phyloP scores from a whole-genome alignment of 164 flowering plant species.

The Vitis vinifera region DNA sequence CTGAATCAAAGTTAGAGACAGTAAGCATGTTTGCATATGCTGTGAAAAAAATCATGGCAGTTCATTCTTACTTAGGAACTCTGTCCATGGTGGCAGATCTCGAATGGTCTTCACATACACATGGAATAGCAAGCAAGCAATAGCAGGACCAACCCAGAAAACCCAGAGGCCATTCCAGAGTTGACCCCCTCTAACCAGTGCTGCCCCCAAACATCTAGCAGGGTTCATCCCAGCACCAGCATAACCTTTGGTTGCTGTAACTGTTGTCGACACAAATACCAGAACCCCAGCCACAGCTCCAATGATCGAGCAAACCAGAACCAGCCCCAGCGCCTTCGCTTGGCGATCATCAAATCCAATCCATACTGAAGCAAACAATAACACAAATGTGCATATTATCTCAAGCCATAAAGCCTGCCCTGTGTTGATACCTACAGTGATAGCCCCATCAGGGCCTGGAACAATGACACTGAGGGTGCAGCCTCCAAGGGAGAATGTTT shows the following conservation, averaged over 20 bases:
- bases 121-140: slow-evolving; percentile 45
- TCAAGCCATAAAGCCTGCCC: slow-evolving; percentile 52
- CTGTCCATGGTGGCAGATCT: slow-evolving; percentile 9
- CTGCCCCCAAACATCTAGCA: slow-evolving; percentile 71
- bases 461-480: slow-evolving; percentile 47
- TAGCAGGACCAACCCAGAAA: slow-evolving; percentile 58
- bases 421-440: slow-evolving; percentile 32
- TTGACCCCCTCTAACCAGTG: slow-evolving; percentile 61
- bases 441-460: slow-evolving; percentile 46
- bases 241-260: slow-evolving; percentile 50
- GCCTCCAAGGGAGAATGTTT: slow-evolving; percentile 52
- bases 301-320: slow-evolving; percentile 29
- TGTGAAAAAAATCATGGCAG: too few relatives aligned
- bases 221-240: slow-evolving; percentile 70
- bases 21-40: too few relatives aligned
- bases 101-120: slow-evolving; percentile 52
- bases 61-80: too few relatives aligned
- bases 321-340: slow-evolving; percentile 33
- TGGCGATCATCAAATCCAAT: slow-evolving; percentile 51
- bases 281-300: slow-evolving; percentile 48
- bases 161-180: slow-evolving; percentile 66
- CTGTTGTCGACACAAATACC: slow-evolving; percentile 46
- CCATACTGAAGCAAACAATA: slow-evolving; percentile 49
- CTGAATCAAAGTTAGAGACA: too few relatives aligned
- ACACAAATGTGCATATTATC: slow-evolving; percentile 46